A percentile compares a stretch with the other conserved stretches of the same genome.
phyloP scores from a whole-genome alignment of 108 stramenopile genomes.

The Stephanodiscus minutulus region DNA sequence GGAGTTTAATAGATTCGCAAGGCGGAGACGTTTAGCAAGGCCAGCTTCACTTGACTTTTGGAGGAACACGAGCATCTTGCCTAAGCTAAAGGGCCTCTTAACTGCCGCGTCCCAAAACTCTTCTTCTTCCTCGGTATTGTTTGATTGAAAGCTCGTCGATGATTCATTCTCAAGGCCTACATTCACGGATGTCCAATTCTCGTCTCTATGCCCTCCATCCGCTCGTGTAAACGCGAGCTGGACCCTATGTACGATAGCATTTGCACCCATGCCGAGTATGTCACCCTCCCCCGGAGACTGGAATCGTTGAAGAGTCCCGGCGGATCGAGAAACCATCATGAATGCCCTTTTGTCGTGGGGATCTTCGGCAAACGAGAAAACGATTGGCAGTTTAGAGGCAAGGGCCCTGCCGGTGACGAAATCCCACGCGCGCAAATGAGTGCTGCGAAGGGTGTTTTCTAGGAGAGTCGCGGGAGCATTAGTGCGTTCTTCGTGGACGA shows the following conservation, averaged over 20 bases:
- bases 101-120: constrained; percentile 75
- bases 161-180: constrained; percentile 39
- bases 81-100: constrained; percentile 65
- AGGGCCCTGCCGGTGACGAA: constrained; percentile 74
- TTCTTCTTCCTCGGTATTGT: constrained; percentile 8
- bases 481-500: constrained; percentile 66
- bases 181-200: constrained; percentile 49
- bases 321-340: constrained; percentile 69
- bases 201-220: constrained; percentile 49
- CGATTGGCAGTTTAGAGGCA: constrained; percentile 62
- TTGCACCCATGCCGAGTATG: constrained; percentile 76
- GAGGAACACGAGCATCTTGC: constrained; percentile 72
- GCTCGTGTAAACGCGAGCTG: constrained; percentile 45
- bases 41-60: constrained; percentile 70
- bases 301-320: constrained; percentile 67
- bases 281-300: constrained; percentile 71
- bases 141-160: not conserved
- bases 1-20: constrained; percentile 65
- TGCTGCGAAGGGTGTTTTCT: constrained; percentile 59
- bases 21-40: constrained; percentile 67
- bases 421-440: constrained; percentile 77
- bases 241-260: constrained; percentile 78
- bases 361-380: constrained; percentile 68
- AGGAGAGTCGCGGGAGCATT: constrained; percentile 72
- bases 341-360: constrained; percentile 67